Evolutionary conservation across 441 rosid genomes (phyloP).

Genomic region (Populus trichocarpa): DNA sequence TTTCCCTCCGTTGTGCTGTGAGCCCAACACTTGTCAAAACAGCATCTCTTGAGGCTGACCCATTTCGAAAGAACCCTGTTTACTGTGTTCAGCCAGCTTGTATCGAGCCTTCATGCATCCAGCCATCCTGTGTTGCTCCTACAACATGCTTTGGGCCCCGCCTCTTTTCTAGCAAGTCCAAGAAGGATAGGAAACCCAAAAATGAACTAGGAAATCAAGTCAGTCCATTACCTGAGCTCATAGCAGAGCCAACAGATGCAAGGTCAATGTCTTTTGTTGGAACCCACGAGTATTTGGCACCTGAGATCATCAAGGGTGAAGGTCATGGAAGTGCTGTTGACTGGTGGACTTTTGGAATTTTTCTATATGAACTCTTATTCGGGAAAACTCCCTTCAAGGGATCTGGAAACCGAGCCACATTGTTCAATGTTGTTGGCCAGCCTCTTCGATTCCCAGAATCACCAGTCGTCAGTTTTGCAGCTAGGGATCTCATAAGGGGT

Average conservation of each 20-base stretch:
- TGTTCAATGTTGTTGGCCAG: too few relatives aligned
- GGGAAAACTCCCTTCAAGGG: too few relatives aligned
- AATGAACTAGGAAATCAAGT: conserved; percentile 71
- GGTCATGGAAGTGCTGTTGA: too few relatives aligned
- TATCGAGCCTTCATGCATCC: conserved; percentile 87
- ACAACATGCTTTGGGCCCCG: conserved; percentile 85
- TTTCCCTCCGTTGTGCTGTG: conserved; percentile 78
- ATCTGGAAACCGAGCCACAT: too few relatives aligned
- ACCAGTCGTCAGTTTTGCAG: conserved; percentile 81
- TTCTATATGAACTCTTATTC: too few relatives aligned
- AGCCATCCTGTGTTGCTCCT: conserved; percentile 76
- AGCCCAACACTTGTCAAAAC: conserved; percentile 77
- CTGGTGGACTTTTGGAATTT: too few relatives aligned
- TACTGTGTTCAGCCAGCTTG: conserved; percentile 85
- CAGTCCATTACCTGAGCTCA: conserved; percentile 76
- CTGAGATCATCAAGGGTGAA: too few relatives aligned
- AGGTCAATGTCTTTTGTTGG: too few relatives aligned
- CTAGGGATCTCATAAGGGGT: conserved; percentile 79
- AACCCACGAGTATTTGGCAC: too few relatives aligned
- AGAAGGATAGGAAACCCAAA: conserved; percentile 69
- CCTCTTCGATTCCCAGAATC: conserved; percentile 60
- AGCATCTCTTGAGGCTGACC: conserved; percentile 58
- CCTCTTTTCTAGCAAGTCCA: conserved; percentile 73
- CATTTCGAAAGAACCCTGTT: conserved; percentile 61
- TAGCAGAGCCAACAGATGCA: conserved; percentile 73